Evolutionary conservation across 2,329 filamentous ascomycete genomes (phyloP).

Genomic region (Ampelomyces quisqualis): DNA sequence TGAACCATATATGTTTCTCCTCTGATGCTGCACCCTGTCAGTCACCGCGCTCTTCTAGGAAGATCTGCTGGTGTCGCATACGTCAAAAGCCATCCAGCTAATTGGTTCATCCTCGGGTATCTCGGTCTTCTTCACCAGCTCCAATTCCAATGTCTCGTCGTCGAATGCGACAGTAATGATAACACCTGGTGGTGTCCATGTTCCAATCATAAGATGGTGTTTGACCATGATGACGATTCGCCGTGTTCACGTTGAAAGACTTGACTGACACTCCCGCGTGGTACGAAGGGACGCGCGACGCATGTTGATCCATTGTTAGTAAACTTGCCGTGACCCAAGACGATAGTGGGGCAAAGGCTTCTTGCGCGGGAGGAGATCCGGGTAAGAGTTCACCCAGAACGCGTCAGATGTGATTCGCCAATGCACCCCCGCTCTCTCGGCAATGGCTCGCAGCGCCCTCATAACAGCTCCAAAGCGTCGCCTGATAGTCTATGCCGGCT

Average conservation of each 20-base stretch:
- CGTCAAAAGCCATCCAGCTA: conserved; percentile 90
- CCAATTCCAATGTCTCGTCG: conserved; percentile 72
- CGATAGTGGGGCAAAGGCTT: conserved; percentile 27
- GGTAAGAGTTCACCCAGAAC: conserved; percentile 29
- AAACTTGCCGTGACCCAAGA: conserved; percentile 13
- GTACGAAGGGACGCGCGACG: conserved; percentile 4
- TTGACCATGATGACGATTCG: conserved; percentile 58
- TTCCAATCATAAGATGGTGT: conserved; percentile 89
- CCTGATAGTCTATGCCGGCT: conserved; percentile 28
- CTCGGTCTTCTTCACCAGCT: conserved; percentile 75
- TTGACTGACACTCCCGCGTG: not conserved
- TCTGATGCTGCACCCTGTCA: conserved; percentile 62
- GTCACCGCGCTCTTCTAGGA: conserved; percentile 7
- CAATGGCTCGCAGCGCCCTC: conserved; percentile 12
- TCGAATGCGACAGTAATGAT: conserved; percentile 90
- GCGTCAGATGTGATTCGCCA: conserved; percentile 59
- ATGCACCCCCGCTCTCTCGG: conserved; percentile 15
- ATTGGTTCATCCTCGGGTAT: conserved; percentile 84
- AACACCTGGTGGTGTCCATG: conserved; percentile 85
- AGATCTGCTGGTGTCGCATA: conserved; percentile 47
- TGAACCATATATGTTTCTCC: conserved; percentile 83
- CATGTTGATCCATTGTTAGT: conserved; percentile 14
- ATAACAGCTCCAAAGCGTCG: conserved; percentile 16
- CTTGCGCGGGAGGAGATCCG: conserved; percentile 20
- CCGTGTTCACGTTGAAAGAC: conserved; percentile 1